Conservation (phyloP, 2,329 filamentous ascomycete species). For the Hypoxylon rubiginosum region DNA sequence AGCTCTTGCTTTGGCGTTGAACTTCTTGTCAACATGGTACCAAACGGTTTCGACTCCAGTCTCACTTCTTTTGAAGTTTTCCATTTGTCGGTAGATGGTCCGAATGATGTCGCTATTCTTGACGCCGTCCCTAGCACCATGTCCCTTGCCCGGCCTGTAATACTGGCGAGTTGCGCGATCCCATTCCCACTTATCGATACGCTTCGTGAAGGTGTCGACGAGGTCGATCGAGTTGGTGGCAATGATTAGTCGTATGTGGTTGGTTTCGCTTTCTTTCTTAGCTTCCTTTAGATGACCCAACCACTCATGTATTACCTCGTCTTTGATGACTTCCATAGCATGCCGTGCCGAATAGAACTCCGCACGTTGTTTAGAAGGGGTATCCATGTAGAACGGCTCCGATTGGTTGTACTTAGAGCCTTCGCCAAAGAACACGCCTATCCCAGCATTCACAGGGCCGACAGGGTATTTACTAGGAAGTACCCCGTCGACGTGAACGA, state of each 20-base stretch:
- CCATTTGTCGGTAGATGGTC: neutral
- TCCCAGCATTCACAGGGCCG: neutral
- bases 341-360: neutral
- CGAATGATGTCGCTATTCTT: constrained; percentile 8
- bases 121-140: neutral
- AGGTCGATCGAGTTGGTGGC: constrained; percentile 6
- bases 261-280: too few relatives aligned
- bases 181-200: constrained; percentile 2
- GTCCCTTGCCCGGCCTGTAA: neutral
- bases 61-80: neutral
- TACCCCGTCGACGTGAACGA: constrained; percentile 12
- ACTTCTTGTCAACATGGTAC: neutral
- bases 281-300: neutral
- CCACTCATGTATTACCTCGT: neutral
- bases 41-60: neutral
- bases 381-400: constrained; percentile 1
- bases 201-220: constrained; percentile 2
- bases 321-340: neutral
- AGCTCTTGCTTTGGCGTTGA: neutral
- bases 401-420: constrained; percentile 24
- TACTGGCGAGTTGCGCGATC: neutral
- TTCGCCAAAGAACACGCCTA: constrained; percentile 25
- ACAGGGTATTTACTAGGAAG: neutral
- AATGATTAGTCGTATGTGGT: constrained; percentile 7
- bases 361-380: neutral